phyloP scores from a whole-genome alignment of 2,329 filamentous ascomycete genomes.

The Sporothrix inflata region DNA sequence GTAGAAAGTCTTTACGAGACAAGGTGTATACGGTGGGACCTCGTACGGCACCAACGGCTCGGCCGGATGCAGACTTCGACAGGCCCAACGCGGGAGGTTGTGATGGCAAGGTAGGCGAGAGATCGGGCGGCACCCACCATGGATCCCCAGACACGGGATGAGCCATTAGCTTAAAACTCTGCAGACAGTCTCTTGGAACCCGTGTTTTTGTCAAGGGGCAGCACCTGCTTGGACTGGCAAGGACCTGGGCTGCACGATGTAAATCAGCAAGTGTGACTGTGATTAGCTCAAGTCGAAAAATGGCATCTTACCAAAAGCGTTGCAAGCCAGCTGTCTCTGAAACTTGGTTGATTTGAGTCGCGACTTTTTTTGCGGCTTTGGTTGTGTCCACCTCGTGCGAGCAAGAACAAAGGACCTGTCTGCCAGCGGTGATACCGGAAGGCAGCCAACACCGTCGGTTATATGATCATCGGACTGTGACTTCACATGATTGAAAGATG shows the following conservation, averaged over 20 bases:
- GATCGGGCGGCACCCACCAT: slow-evolving; percentile 58
- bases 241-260: slow-evolving; percentile 51
- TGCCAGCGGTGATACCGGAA: slow-evolving; percentile 60
- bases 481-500: not conserved
- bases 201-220: slow-evolving; percentile 32
- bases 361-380: slow-evolving; percentile 41
- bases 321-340: slow-evolving; percentile 61
- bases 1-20: slow-evolving; percentile 42
- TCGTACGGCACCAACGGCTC: not conserved
- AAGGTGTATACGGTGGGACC: slow-evolving; percentile 39
- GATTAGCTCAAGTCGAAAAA: not conserved
- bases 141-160: slow-evolving; percentile 57
- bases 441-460: slow-evolving; percentile 4
- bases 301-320: slow-evolving; percentile 62
- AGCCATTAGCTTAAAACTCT: slow-evolving; percentile 60
- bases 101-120: slow-evolving; percentile 5
- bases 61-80: too few relatives aligned
- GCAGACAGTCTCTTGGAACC: slow-evolving; percentile 57
- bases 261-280: not conserved
- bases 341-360: slow-evolving; percentile 44
- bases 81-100: not conserved
- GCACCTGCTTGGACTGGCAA: slow-evolving; percentile 27
- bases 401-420: slow-evolving; percentile 54
- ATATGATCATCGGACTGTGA: not conserved
- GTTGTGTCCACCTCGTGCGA: slow-evolving; percentile 48